Conservation (phyloP, 2,329 filamentous ascomycete species). For the Podosphaera aphanis region DNA sequence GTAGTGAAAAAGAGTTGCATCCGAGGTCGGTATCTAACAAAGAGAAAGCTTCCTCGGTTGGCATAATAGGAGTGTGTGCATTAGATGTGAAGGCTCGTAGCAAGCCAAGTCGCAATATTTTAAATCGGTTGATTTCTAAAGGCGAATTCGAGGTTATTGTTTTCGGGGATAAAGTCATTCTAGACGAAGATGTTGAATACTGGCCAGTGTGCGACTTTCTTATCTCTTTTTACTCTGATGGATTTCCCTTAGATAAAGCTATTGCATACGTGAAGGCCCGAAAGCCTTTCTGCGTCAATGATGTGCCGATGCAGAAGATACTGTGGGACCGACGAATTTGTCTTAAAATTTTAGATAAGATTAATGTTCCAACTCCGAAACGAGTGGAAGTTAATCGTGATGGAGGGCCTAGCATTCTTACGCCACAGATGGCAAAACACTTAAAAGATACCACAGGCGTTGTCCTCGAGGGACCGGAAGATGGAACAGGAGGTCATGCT, state of each 20-base stretch:
- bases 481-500: slow-evolving; percentile 34
- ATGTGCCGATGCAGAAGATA: slow-evolving; percentile 90
- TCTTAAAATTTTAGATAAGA: slow-evolving; percentile 64
- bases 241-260: slow-evolving; percentile 88
- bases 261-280: slow-evolving; percentile 84
- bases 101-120: slow-evolving; percentile 88
- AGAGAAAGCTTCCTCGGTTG: slow-evolving; percentile 37
- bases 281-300: slow-evolving; percentile 93
- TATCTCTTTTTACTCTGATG: slow-evolving; percentile 95
- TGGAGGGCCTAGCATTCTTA: slow-evolving; percentile 61
- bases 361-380: slow-evolving; percentile 71
- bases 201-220: slow-evolving; percentile 86
- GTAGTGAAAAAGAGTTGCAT: slow-evolving; percentile 37
- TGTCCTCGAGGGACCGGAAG: slow-evolving; percentile 42
- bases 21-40: slow-evolving; percentile 24
- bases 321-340: slow-evolving; percentile 89
- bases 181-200: slow-evolving; percentile 89
- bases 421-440: slow-evolving; percentile 55
- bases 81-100: slow-evolving; percentile 88
- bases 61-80: slow-evolving; percentile 77
- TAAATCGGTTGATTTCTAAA: slow-evolving; percentile 75
- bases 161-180: slow-evolving; percentile 94
- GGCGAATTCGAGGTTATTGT: slow-evolving; percentile 91
- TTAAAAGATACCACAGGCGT: slow-evolving; percentile 65
- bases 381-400: slow-evolving; percentile 82